Percentiles rank a stretch among this genome's conserved stretches.
Conservation (phyloP, 1,139 yeast genomes). For the Geotrichum cucujoidarum region DNA sequence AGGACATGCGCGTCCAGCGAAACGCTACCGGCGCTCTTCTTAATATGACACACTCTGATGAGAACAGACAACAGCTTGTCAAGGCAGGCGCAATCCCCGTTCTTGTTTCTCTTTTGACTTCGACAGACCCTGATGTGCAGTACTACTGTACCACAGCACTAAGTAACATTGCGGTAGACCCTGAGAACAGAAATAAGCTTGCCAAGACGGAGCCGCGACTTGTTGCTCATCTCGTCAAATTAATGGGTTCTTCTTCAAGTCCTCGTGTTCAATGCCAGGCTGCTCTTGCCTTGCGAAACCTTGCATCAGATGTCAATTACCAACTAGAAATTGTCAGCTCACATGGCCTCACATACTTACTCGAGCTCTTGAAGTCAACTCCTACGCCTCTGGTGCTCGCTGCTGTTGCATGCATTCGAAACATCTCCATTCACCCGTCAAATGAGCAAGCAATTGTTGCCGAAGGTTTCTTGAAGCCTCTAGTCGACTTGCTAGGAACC, state of each 20-base stretch:
- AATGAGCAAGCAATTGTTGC: conserved; percentile 94
- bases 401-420: conserved; percentile 96
- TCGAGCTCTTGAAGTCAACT: conserved; percentile 76
- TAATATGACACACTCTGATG: conserved; percentile 97
- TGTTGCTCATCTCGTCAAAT: conserved; percentile 76
- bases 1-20: conserved; percentile 93
- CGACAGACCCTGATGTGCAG: conserved; percentile 93
- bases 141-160: conserved; percentile 97
- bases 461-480: conserved; percentile 89
- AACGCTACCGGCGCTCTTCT: conserved; percentile 97
- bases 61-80: conserved; percentile 92
- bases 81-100: conserved; percentile 98
- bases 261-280: conserved; percentile 98
- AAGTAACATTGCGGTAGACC: conserved; percentile 96
- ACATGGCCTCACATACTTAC: conserved; percentile 89
- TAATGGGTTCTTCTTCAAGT: conserved; percentile 82
- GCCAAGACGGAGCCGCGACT: conserved; percentile 93
- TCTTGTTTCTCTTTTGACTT: conserved; percentile 77
- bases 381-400: conserved; percentile 92
- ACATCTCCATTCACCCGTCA: conserved; percentile 91
- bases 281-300: conserved; percentile 86
- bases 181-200: conserved; percentile 77
- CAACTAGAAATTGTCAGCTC: conserved; percentile 86
- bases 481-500: conserved; percentile 78
- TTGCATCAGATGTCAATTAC: conserved; percentile 87